Base-by-base conservation (phyloP, 2,329 filamentous ascomycete species). In the Pseudopithomyces maydicus region DNA sequence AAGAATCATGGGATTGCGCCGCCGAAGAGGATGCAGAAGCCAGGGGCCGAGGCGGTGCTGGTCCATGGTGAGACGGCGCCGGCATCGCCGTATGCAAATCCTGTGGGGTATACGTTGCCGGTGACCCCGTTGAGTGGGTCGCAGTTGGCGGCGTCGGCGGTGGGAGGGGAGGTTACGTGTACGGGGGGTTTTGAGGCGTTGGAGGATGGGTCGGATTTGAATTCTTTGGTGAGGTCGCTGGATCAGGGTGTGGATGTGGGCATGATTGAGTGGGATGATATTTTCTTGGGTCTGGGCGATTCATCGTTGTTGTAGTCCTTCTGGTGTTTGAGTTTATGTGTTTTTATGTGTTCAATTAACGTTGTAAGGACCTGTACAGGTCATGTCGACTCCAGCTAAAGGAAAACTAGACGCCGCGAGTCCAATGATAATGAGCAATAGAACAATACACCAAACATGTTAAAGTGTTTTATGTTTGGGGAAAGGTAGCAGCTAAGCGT, bases 1-100 rank as follows among this genome's bases (percentile, higher is more conserved):
- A 61, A 59, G 41, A 74, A 74, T 29, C 54, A 64, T 35, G 55
- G 57, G 20, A 52, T 66, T 17, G 22, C 61, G n/a, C 55, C 56
- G 12, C 48, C 58, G 11, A 54, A 54, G 12, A 39, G 44, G 19
- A 15, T 43, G 26, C 14, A 26, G n/a, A 14, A 22, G 29, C 23
- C 26, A 19, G 35, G 17, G 19, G 14, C 17, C 10, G n/a, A 20
- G 22, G 6, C 39, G 20, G 39, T 15, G 17, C 1, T 50, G 15
- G 33, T 12, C 23, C 32, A 38, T 12, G n/a, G 17, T n/a, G 22
- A 35, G 1, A 20, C 20, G 22, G 45, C 12, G 32, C 10, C 19
- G 45, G 36, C 19, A 6, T 19, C 48, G 10, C 17, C 36, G 10
- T 42, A 29, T 36, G 14, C 43, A 19, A 49, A 14, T 15, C 2